Evolutionary conservation across 2,329 filamentous ascomycete genomes (phyloP).

Genomic region (Rachicladosporium sp.): DNA sequence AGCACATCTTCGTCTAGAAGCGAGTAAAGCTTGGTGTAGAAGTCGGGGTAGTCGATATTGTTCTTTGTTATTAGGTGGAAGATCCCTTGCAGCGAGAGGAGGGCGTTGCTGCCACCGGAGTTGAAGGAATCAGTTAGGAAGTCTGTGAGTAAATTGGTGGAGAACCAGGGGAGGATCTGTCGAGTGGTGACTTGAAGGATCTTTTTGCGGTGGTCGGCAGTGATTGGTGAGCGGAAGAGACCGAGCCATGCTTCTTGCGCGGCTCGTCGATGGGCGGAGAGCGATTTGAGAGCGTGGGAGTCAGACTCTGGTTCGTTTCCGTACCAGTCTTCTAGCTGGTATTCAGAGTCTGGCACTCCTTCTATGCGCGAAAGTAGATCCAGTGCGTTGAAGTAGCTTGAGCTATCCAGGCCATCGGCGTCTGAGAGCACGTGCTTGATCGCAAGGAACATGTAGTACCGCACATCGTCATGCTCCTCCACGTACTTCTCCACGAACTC

Average conservation of each 20-base stretch:
- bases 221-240: conserved; percentile 55
- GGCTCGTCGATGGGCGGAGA: conserved; percentile 61
- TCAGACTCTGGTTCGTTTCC: conserved; percentile 52
- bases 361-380: conserved; percentile 56
- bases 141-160: conserved; percentile 72
- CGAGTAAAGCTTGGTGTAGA: conserved; percentile 89
- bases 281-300: conserved; percentile 52
- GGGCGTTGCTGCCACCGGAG: conserved; percentile 69
- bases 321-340: conserved; percentile 59
- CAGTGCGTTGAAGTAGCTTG: conserved; percentile 45
- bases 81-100: conserved; percentile 80
- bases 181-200: conserved; percentile 64
- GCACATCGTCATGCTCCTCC: conserved; percentile 69
- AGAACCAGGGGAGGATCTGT: conserved; percentile 78
- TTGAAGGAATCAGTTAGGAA: conserved; percentile 94
- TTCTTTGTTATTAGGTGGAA: conserved; percentile 90
- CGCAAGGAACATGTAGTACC: conserved; percentile 67
- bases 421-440: conserved; percentile 44
- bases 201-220: conserved; percentile 63
- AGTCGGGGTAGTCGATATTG: conserved; percentile 75
- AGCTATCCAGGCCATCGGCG: conserved; percentile 17
- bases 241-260: conserved; percentile 81
- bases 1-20: conserved; percentile 74
- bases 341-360: conserved; percentile 53
- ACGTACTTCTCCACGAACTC: conserved; percentile 70